Evolutionary conservation across 371 early-diverging fungal genomes (phyloP).

Genomic region (Apophysomyces trapeziformis): DNA sequence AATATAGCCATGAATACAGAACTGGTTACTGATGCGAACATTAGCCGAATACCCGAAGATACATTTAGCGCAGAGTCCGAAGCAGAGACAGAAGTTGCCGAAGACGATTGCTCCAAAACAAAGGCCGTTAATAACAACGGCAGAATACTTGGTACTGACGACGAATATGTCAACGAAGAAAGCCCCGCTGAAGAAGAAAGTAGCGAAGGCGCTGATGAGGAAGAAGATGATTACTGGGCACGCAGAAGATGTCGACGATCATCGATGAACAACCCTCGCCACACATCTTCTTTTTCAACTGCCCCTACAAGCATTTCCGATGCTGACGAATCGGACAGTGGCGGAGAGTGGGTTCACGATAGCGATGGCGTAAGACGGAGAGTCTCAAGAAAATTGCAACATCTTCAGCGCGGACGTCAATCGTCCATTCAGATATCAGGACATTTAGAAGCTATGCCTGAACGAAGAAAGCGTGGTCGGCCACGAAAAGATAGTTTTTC

Average conservation of each 20-base stretch:
- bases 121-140: not conserved
- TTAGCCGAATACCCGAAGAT: conserved; percentile 10
- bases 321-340: conserved; percentile 16
- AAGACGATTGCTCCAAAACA: conserved; percentile 14
- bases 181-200: conserved; percentile 13
- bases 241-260: conserved; percentile 18
- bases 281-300: conserved; percentile 18
- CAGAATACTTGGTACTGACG: not conserved
- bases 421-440: not conserved
- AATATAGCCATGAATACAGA: not conserved
- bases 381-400: conserved; percentile 1
- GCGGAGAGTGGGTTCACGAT: conserved; percentile 6
- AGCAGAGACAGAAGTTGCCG: conserved; percentile 17
- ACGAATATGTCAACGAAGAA: conserved; percentile 7
- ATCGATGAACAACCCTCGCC: conserved; percentile 12
- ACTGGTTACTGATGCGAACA: conserved; percentile 3
- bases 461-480: conserved; percentile 17
- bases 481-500: conserved; percentile 18
- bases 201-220: conserved; percentile 12
- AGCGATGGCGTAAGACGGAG: not conserved
- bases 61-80: conserved; percentile 19
- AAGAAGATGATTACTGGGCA: conserved; percentile 23
- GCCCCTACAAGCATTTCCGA: conserved; percentile 16
- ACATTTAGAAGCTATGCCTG: not conserved
- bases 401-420: not conserved